Base-by-base conservation (phyloP, 2,329 filamentous ascomycete genomes). In the Aspergillus melleus region DNA sequence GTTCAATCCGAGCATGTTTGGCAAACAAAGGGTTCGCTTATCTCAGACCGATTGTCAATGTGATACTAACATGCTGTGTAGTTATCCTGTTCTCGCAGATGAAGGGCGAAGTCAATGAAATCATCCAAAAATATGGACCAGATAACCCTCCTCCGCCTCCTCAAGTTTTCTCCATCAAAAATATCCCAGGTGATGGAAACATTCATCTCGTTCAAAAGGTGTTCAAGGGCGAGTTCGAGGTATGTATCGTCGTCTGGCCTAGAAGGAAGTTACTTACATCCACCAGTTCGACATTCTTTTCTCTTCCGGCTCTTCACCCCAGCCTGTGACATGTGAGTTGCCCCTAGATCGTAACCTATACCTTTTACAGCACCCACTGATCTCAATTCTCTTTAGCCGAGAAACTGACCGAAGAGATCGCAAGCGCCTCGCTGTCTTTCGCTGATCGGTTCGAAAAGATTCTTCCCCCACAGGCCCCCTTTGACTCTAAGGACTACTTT, bases 131-230 rank as follows among this genome's bases (percentile, higher is more conserved):
- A 65, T 88, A 86, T 72, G 85, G 83, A 29, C 76, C 85, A 51
- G 85, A 90, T 3, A 85, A 88, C 61, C 84, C 90, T 51, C 90
- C 93, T 8, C 92, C 93, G 10, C 89, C 94, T 2, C 92, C 89
- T 79, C 90, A 95, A 73, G 83, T 93, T 0, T 97, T 96, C 75
- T 91, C 91, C 6, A 82, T 98, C 56, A 77, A 82, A 49, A 89
- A 96, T 73, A 76, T 77, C 12, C 73, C 72, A 20, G 74, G 72
- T 6, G 64, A 73, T 29, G 94, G 92, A 30, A 98, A 98, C 70
- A 79, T 91, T 14, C 94, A 99, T 64, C 79, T 96, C 46, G 83
- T 98, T 16, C 92, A 99, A 76, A 97, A 96, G 78, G 86, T 92
- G 2, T 98, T 96, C 68, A 86, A 93, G 68, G 94, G 95, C 1